A percentile compares a stretch with the other conserved stretches of the same genome.
Conservation (phyloP, 192 early-diverging fungal genomes). For the Chytriomyces confervae region DNA sequence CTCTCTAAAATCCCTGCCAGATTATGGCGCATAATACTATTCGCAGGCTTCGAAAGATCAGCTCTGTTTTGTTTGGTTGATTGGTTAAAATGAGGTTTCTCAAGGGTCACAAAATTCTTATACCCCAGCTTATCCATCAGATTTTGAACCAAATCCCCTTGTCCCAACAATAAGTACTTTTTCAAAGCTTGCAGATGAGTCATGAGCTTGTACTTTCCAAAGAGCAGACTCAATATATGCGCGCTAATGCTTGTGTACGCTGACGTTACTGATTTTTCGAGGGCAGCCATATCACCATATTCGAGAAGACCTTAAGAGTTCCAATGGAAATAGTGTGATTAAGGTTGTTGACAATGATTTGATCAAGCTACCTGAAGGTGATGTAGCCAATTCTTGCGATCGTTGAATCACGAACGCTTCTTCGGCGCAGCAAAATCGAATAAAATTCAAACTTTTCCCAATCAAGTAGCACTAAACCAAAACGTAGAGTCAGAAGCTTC, state of each 20-base stretch:
- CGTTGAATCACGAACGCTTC: constrained; percentile 45
- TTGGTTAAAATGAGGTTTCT: constrained; percentile 2
- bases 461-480: constrained; percentile 74
- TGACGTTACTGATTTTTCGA: constrained; percentile 77
- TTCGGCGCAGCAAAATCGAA: constrained; percentile 50
- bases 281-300: constrained; percentile 35
- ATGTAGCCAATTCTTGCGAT: constrained; percentile 18
- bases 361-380: constrained; percentile 4
- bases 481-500: not conserved
- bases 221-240: constrained; percentile 81
- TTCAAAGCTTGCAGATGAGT: constrained; percentile 88
- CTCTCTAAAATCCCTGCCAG: constrained; percentile 83
- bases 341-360: not conserved
- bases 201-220: constrained; percentile 78
- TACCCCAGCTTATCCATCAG: constrained; percentile 86
- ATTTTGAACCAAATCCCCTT: constrained; percentile 93
- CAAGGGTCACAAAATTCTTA: constrained; percentile 15
- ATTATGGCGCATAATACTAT: constrained; percentile 84
- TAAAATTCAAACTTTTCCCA: constrained; percentile 86
- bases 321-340: not conserved
- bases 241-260: constrained; percentile 75
- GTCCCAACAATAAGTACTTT: constrained; percentile 86
- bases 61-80: constrained; percentile 23
- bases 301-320: constrained; percentile 9
- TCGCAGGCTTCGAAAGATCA: constrained; percentile 66